Base-by-base conservation (phyloP, 805 yeast species). In the Monosporozyma aerobia region DNA sequence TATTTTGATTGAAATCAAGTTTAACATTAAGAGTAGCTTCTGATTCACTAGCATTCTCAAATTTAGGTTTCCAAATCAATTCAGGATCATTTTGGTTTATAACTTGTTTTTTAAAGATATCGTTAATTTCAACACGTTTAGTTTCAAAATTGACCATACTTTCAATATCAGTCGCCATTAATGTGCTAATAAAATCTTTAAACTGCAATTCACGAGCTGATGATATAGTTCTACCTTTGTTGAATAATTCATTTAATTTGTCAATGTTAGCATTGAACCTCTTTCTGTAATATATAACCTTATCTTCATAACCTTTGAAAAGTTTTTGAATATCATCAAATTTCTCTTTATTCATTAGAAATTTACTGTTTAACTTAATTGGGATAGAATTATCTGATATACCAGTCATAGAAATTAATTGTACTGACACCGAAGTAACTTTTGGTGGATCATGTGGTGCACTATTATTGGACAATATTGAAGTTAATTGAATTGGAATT, bases 361-460 rank as follows among this genome's bases (percentile, higher is more conserved):
- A 50, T 48, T 66, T 69, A 0, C 69, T 55, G 19, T 72, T 69
- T n/a, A 76, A 54, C 50, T 69, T 69, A 16, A 76, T 60, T 16
- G 80, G 79, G 44, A 76, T 73, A 0, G 75, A 66, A 25, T 63
- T 57, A 8, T 60, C 65, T 0, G 76, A 71, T 44, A 56, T 65
- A 5, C 62, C 62, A 32, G 72, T 71, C 10, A 71, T 60, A n/a
- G 64, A 68, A 5, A 71, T 40, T 25, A 73, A 57, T 27, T 64
- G 67, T 1, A 70, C 63, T 0, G 65, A 54, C 1, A 71, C 59
- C 8, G 59, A 49, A 23, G 62, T 63, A 32, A 70, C 57, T 9
- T 60, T 62, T 5, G 74, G 73, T 10, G 72, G 70, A 5, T 51
- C 51, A 30, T 59, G 63, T 2, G 63, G 57, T 13, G 55, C 54